Percentiles rank a stretch among this genome's conserved stretches.
These are phyloP conservation scores for Candida sanyaensis DNA, from an alignment of 1,139 yeast genomes.

Conservation along the genomic window DNA sequence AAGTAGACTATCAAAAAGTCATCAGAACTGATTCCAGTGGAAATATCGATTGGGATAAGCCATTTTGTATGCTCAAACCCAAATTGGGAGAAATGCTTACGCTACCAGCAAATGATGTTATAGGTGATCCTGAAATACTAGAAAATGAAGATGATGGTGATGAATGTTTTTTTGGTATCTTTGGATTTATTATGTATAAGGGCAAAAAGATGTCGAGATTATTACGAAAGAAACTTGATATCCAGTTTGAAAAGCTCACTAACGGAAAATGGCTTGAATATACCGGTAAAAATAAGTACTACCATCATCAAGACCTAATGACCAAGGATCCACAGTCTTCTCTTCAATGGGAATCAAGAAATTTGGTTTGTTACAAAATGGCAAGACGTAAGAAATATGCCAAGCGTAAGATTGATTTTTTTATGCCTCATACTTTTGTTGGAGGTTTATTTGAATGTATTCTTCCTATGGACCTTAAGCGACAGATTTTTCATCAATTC, in stretches of 20 bases:
- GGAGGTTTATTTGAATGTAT: conserved; percentile 68
- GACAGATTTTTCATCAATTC: conserved; percentile 20
- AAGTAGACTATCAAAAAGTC: conserved; percentile 47
- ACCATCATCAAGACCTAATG: conserved; percentile 23
- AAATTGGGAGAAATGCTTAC: conserved; percentile 17
- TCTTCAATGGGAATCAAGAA: conserved; percentile 30
- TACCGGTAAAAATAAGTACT: conserved; percentile 23
- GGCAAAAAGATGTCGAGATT: conserved; percentile 11
- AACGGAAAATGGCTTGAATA: conserved; percentile 26
- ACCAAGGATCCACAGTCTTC: conserved; percentile 25
- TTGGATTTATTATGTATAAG: conserved; percentile 10
- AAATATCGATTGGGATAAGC: conserved; percentile 53
- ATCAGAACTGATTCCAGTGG: conserved; percentile 33
- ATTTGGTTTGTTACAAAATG: conserved; percentile 56
- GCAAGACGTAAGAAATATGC: conserved; percentile 67
- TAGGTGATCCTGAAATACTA: conserved; percentile 10
- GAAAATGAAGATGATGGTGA: conserved; percentile 5
- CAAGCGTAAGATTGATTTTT: conserved; percentile 47
- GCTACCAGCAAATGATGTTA: conserved; percentile 13
- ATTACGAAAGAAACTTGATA: conserved; percentile 21
- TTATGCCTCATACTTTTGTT: conserved; percentile 59
- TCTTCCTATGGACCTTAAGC: conserved; percentile 25
- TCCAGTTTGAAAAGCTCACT: conserved; percentile 22
- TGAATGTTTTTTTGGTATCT: conserved; percentile 4
- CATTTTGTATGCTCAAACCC: conserved; percentile 50